Evolutionary conservation across 2,329 filamentous ascomycete genomes (phyloP), one percentile per base, ranked within the genome.

Genomic region (Aureobasidium sp.): DNA sequence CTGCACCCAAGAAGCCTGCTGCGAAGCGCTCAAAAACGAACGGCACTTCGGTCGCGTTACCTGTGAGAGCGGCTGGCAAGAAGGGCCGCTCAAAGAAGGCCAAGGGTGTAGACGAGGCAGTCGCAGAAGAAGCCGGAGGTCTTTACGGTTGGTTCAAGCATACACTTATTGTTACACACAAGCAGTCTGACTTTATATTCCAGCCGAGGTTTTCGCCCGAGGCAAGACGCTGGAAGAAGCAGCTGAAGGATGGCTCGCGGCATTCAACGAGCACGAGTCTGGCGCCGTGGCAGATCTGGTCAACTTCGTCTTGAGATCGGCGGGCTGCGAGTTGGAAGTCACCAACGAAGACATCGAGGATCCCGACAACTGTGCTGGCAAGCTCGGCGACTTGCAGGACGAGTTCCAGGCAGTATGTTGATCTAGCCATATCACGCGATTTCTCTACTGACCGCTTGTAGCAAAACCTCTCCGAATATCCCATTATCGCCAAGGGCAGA

Each of bases 381-480:
- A 86, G 70, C 78, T 99, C 49, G 80, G 82, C 24, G 92, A 97
- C 68, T 80, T 99, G n/a, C 90, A 97, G 74, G 87, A 89, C 64
- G 85, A 92, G 64, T 96, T 92, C 71, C 88, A 94, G 73, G 85
- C 89, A 71, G 88, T 90, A 73, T 70, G 82, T 74, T 61, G 60
- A 58, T 24, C 60, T 53, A 48, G 63, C 66, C 7, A 11, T 45
- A 61, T 57, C 4, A 15, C 31, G 57, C 56, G 44, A 42, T 60
- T 63, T 57, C 64, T 17, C 22, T 22, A 49, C 50, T 40, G 47
- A 35, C 31, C 31, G 62, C 52, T 65, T 54, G 6, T 64, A 87
- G 79, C 83, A 88, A 81, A 85, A 89, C 71, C 87, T 93, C 54
- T 88, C 89, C 35, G 94, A 97, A 53, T 99, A 99, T 70, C 94